phyloP scores from a whole-genome alignment of 2,329 filamentous ascomycete genomes.

The Venturia asperata region DNA sequence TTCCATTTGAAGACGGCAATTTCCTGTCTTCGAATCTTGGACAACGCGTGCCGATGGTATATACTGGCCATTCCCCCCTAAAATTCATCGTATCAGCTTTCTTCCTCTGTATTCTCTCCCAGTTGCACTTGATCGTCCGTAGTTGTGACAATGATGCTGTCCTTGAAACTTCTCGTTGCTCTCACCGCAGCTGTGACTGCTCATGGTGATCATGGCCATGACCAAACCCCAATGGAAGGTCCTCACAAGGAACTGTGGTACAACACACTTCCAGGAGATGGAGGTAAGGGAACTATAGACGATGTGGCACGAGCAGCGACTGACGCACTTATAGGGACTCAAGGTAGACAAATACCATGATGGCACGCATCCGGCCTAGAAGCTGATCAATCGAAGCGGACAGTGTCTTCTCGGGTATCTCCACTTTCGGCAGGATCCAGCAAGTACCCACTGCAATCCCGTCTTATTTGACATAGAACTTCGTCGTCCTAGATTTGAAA shows the following conservation, averaged over 20 bases:
- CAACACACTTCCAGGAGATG: conserved; percentile 73
- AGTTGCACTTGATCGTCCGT: neutral
- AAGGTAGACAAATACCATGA: conserved; percentile 13
- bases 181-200: conserved; percentile 48
- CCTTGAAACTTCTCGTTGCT: conserved; percentile 25
- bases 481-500: conserved; percentile 14
- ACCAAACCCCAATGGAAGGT: conserved; percentile 57
- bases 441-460: conserved; percentile 10
- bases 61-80: neutral
- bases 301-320: conserved; percentile 21
- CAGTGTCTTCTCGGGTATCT: conserved; percentile 82
- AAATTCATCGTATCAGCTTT: neutral
- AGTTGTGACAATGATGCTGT: conserved; percentile 4
- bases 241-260: conserved; percentile 75
- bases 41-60: neutral
- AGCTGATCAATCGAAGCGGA: conserved; percentile 46
- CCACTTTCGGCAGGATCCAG: conserved; percentile 72
- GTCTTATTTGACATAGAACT: conserved; percentile 11
- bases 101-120: conserved; percentile 4
- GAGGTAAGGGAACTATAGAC: conserved; percentile 62
- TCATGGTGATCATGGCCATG: conserved; percentile 49
- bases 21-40: neutral
- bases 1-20: neutral
- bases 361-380: conserved; percentile 2
- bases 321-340: conserved; percentile 4